Evolutionary conservation across 169 alveolate species (phyloP), one percentile per base, ranked within the genome.

Genomic region (Plasmodium vivax): DNA sequence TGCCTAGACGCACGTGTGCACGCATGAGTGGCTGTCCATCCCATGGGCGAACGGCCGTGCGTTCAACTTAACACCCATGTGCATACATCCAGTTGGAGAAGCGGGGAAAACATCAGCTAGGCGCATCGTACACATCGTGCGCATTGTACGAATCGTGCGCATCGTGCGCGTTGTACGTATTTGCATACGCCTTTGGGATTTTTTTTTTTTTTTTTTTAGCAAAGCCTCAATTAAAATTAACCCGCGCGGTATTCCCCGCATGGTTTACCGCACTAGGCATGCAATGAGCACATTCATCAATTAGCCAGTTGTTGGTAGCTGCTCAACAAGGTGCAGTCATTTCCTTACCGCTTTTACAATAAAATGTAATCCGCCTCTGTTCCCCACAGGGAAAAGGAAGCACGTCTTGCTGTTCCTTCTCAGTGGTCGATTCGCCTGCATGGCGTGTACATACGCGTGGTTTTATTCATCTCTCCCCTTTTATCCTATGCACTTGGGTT

Each of bases 261-360:
- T 68, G 43, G n/a, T 27, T 19, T 68, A 23, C 30, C 38, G 43
- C 32, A 68, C 38, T 68, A 6, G 77, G 14, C 38, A 68, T 68
- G 34, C 38, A 68, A 68, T 68, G 32, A 68, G 38, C 30, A 68
- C 38, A 30, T 68, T 68, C n/a, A 68, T 68, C 32, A 68, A 68
- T 23, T 68, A 68, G 32, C 77, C 77, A 68, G 27, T 83, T 68
- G 23, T 41, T 83, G 43, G 47, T 83, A 83, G 73, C 77, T 68
- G 38, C 38, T 68, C 54, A n/a, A 45, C 16, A 9, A 16, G 23
- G 30, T 43, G 27, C 58, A 41, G 58, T 14, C 56, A 27, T 41
- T 81, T 81, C 9, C 56, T n/a, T 47, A 81, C 16, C 43, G 23
- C 16, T 81, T 81, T 36, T 81, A 36, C 68, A 81, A 81, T 16